Evolutionary conservation across 345 rosid genomes (phyloP).

Genomic region (Jatropha curcas): DNA sequence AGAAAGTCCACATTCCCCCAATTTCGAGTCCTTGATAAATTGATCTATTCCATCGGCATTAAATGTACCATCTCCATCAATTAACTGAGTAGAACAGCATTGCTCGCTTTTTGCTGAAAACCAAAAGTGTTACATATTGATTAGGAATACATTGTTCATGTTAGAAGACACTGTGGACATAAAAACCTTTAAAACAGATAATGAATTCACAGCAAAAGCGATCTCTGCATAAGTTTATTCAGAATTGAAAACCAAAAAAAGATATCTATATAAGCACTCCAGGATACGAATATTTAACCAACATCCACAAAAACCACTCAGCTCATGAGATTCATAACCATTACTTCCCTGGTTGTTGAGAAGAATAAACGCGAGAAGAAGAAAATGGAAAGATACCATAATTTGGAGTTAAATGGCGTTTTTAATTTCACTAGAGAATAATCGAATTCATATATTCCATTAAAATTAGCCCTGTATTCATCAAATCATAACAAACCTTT

Average conservation of each 20-base stretch:
- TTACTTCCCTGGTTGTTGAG: not conserved
- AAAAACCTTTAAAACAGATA: conserved; percentile 1
- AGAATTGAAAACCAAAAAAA: not conserved
- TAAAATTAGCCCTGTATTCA: not conserved
- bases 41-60: conserved; percentile 64
- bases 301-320: not conserved
- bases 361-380: not conserved
- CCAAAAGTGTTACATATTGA: not conserved
- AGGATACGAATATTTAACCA: no score
- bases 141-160: not conserved
- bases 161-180: not conserved
- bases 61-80: conserved; percentile 87
- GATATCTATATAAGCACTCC: not conserved
- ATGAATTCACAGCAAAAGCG: not conserved
- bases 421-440: not conserved
- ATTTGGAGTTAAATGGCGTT: not conserved
- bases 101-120: conserved; percentile 42
- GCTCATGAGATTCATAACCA: not conserved
- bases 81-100: conserved; percentile 86
- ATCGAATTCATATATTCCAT: conserved; percentile 7
- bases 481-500: not conserved
- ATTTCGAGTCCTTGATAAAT: conserved; percentile 71
- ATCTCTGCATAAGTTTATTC: not conserved
- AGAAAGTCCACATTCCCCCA: conserved; percentile 87
- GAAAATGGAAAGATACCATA: not conserved